Evolutionary conservation across 2,329 filamentous ascomycete genomes (phyloP).

Genomic region (Cryoendolithus antarcticus): DNA sequence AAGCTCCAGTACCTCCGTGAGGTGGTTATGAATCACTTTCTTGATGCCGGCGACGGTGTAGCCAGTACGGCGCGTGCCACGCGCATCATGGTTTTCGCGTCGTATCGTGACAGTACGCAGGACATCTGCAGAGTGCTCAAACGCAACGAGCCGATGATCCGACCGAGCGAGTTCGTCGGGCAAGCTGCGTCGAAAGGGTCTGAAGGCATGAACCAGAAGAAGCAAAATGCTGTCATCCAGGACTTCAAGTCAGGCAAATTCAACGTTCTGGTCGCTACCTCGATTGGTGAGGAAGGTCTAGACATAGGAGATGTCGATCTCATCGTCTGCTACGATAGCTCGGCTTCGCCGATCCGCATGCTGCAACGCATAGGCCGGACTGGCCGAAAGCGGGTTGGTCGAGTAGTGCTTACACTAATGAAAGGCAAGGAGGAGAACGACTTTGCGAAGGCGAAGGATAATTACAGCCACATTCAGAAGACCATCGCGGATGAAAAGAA

Average conservation of each 20-base stretch:
- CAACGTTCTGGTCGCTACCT: slow-evolving; percentile 93
- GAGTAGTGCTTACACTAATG: slow-evolving; percentile 82
- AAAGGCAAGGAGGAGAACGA: slow-evolving; percentile 86
- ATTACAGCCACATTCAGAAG: slow-evolving; percentile 86
- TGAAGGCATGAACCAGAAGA: slow-evolving; percentile 89
- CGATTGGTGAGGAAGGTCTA: slow-evolving; percentile 94
- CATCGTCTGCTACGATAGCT: slow-evolving; percentile 94
- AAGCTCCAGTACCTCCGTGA: slow-evolving; percentile 75
- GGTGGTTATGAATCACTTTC: slow-evolving; percentile 80
- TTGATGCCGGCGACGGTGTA: slow-evolving; percentile 60
- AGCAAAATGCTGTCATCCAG: slow-evolving; percentile 73
- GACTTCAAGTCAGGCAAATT: slow-evolving; percentile 78
- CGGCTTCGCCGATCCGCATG: slow-evolving; percentile 93
- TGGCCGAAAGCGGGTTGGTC: slow-evolving; percentile 79
- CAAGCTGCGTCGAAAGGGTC: slow-evolving; percentile 84
- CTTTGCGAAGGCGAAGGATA: slow-evolving; percentile 80
- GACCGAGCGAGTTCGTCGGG: slow-evolving; percentile 86
- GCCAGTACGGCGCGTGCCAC: slow-evolving; percentile 47
- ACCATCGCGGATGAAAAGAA: slow-evolving; percentile 78
- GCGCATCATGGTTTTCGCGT: slow-evolving; percentile 88
- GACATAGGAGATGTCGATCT: slow-evolving; percentile 97
- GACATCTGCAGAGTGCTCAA: slow-evolving; percentile 80
- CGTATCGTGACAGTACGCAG: slow-evolving; percentile 90
- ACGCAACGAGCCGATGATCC: slow-evolving; percentile 69
- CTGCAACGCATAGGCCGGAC: slow-evolving; percentile 95